Conservation (phyloP, 2,329 filamentous ascomycete species). For the Fusarium tupiense region DNA sequence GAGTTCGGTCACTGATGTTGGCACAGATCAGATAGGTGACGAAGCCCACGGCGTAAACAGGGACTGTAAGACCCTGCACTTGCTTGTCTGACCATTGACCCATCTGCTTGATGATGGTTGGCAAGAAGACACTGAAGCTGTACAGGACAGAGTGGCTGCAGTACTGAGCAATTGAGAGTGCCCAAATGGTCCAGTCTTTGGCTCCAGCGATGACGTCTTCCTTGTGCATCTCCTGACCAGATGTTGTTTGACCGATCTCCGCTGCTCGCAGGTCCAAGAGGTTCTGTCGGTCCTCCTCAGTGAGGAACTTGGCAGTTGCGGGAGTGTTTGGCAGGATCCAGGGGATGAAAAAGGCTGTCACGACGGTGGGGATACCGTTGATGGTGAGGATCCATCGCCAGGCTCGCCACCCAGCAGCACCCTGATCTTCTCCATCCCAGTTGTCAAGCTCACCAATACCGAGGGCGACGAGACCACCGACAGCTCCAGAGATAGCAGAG, state of each 20-base stretch:
- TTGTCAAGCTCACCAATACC: conserved; percentile 56
- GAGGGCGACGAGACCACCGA: conserved; percentile 72
- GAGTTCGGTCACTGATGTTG: conserved; percentile 65
- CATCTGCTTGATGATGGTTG: conserved; percentile 73
- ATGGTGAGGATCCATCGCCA: conserved; percentile 75
- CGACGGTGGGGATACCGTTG: conserved; percentile 56
- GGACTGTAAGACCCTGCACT: conserved; percentile 74
- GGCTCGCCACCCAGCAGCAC: conserved; percentile 63
- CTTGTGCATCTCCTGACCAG: conserved; percentile 42
- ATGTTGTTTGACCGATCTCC: conserved; percentile 50
- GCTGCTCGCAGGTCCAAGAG: conserved; percentile 60
- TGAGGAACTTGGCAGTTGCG: conserved; percentile 57
- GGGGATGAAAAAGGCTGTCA: conserved; percentile 64
- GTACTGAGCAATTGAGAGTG: conserved; percentile 68
- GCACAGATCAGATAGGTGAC: conserved; percentile 68
- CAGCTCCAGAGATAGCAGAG: conserved; percentile 70
- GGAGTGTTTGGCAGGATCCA: conserved; percentile 69
- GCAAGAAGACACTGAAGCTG: conserved; percentile 73
- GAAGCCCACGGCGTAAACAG: conserved; percentile 72
- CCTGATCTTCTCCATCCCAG: conserved; percentile 54
- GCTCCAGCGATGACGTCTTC: conserved; percentile 37
- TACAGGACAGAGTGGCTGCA: conserved; percentile 73
- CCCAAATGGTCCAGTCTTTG: conserved; percentile 71
- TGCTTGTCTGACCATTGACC: conserved; percentile 64
- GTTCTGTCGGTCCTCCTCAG: conserved; percentile 52